phyloP scores from a whole-genome alignment of 139 green algal species.

The Zygnema cylindricum region DNA sequence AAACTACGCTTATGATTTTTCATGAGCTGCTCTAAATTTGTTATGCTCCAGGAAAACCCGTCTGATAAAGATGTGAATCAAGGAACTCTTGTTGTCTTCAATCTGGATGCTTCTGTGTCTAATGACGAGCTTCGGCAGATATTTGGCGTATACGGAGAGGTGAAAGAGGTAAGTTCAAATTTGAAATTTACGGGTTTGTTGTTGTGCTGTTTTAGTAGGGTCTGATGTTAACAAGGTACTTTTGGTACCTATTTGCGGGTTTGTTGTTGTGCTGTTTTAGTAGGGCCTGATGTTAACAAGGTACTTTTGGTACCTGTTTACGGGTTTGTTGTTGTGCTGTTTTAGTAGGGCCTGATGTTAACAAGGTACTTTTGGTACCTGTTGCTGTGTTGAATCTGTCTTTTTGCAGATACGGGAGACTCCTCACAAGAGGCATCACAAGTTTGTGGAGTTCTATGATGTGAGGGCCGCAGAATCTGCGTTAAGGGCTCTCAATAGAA shows the following conservation, averaged over 20 bases:
- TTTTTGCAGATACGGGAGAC: slow-evolving; percentile 64
- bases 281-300: too few relatives aligned
- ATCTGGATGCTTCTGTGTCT: slow-evolving; percentile 74
- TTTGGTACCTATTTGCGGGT: too few relatives aligned
- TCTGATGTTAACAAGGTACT: too few relatives aligned
- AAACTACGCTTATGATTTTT: too few relatives aligned
- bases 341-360: too few relatives aligned
- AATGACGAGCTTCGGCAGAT: slow-evolving; percentile 77
- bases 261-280: too few relatives aligned
- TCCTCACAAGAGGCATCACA: slow-evolving; percentile 71
- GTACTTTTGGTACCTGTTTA: too few relatives aligned
- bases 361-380: too few relatives aligned
- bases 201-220: too few relatives aligned
- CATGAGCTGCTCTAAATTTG: too few relatives aligned
- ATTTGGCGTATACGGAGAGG: slow-evolving; percentile 85
- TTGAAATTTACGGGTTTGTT: too few relatives aligned
- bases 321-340: too few relatives aligned
- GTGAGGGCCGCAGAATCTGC: slow-evolving; percentile 58
- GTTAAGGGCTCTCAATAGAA: slow-evolving; percentile 55
- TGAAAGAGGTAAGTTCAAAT: slow-evolving; percentile 75
- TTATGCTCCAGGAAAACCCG: slow-evolving; percentile 61
- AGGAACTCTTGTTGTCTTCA: slow-evolving; percentile 85
- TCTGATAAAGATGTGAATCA: slow-evolving; percentile 69
- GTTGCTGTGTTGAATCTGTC: background rate
- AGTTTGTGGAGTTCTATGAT: slow-evolving; percentile 92